These are phyloP conservation scores for Fistulinella staudtii DNA, from an alignment of 1,284 basidiomycete genomes.

Conservation along the genomic window DNA sequence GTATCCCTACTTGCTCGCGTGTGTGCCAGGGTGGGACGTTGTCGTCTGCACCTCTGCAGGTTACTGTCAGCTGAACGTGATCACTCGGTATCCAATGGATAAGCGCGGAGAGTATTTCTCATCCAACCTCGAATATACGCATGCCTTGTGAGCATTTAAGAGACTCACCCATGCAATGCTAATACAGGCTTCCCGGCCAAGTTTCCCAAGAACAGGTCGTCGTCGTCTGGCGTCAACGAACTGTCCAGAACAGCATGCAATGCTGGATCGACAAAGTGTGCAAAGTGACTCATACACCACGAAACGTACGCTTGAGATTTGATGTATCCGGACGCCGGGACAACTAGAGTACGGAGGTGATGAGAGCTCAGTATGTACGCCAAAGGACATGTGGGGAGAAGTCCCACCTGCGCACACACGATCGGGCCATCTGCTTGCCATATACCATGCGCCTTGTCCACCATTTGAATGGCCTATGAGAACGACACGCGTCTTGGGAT, in stretches of 20 bases:
- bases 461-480: slow-evolving; percentile 91
- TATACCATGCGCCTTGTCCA: slow-evolving; percentile 85
- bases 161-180: slow-evolving; percentile 70
- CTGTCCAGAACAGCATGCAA: slow-evolving; percentile 68
- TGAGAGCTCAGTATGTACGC: too few relatives aligned
- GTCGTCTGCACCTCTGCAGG: slow-evolving; percentile 58
- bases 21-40: slow-evolving; percentile 84
- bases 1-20: slow-evolving; percentile 53
- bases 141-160: too few relatives aligned
- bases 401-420: slow-evolving; percentile 58
- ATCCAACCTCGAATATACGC: too few relatives aligned
- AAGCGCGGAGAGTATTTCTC: too few relatives aligned
- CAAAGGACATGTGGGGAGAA: not conserved
- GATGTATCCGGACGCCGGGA: slow-evolving; percentile 74
- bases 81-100: too few relatives aligned
- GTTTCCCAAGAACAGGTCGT: slow-evolving; percentile 82
- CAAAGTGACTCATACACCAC: slow-evolving; percentile 64
- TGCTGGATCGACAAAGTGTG: slow-evolving; percentile 74
- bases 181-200: slow-evolving; percentile 65
- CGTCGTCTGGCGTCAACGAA: slow-evolving; percentile 77
- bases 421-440: slow-evolving; percentile 75
- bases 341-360: slow-evolving; percentile 37
- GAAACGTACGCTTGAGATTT: slow-evolving; percentile 85
- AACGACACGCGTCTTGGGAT: slow-evolving; percentile 43
- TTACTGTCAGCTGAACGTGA: too few relatives aligned